Percentiles rank a stretch among this genome's conserved stretches.
phyloP scores from a whole-genome alignment of 2,329 filamentous ascomycete genomes.

The Fusarium newnesense region DNA sequence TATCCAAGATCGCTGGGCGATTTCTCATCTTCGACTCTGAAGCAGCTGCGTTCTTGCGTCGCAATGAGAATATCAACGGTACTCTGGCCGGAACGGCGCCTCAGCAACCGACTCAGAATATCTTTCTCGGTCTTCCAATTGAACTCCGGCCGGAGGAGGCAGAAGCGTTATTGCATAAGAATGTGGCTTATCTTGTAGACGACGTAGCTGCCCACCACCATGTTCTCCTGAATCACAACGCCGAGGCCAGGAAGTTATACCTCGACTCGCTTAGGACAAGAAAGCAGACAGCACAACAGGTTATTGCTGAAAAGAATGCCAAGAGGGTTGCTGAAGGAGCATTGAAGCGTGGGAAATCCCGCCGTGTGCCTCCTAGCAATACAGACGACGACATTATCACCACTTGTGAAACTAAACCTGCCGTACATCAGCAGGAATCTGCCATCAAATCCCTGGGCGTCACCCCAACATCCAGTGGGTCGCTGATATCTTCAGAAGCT shows the following conservation, averaged over 20 bases:
- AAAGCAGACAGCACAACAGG: conserved; percentile 55
- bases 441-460: conserved; percentile 43
- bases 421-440: conserved; percentile 18
- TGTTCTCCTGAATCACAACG: conserved; percentile 67
- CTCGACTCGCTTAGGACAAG: conserved; percentile 64
- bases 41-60: conserved; percentile 80
- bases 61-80: conserved; percentile 84
- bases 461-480: conserved; percentile 51
- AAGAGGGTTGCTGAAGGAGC: conserved; percentile 48
- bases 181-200: conserved; percentile 82
- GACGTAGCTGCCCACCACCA: conserved; percentile 77
- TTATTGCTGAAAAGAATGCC: conserved; percentile 53
- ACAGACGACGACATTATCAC: conserved; percentile 28
- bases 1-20: conserved; percentile 81
- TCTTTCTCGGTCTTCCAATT: conserved; percentile 88
- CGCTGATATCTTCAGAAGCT: conserved; percentile 41
- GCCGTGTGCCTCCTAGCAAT: conserved; percentile 4
- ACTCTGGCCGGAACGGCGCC: conserved; percentile 88
- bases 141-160: conserved; percentile 94
- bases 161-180: conserved; percentile 79
- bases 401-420: conserved; percentile 33
- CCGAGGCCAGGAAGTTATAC: conserved; percentile 70
- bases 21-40: conserved; percentile 92
- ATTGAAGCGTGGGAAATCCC: conserved; percentile 28
- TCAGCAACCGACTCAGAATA: conserved; percentile 92